These are phyloP conservation scores for Aspergillus amoenus DNA, from an alignment of 2,329 filamentous ascomycete genomes.

Conservation along the genomic window DNA sequence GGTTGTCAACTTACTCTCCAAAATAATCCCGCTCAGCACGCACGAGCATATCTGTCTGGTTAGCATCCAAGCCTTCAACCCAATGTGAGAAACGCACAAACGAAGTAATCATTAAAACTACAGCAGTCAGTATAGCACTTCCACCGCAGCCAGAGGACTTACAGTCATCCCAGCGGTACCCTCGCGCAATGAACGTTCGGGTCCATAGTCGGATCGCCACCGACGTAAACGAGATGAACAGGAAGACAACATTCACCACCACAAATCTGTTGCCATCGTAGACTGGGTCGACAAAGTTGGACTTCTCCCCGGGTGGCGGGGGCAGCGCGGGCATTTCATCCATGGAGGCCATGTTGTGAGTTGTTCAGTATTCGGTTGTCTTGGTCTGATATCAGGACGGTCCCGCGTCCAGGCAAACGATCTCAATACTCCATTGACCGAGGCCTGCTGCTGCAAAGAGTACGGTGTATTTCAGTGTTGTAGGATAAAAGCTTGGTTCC, in stretches of 20 bases:
- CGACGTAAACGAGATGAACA: constrained; percentile 22
- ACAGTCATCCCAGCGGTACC: constrained; percentile 29
- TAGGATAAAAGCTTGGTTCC: not conserved
- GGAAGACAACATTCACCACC: constrained; percentile 29
- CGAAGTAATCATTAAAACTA: constrained; percentile 26
- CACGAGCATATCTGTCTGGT: constrained; percentile 21
- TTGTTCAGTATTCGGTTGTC: not conserved
- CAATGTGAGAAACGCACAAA: constrained; percentile 16
- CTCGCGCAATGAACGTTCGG: constrained; percentile 25
- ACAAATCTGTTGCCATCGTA: constrained; percentile 24
- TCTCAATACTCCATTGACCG: not conserved
- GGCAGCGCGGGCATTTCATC: constrained; percentile 23
- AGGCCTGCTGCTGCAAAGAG: not conserved
- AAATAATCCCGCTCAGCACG: constrained; percentile 22
- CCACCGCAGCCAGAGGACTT: constrained; percentile 6
- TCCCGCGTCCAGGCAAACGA: not conserved
- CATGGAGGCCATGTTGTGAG: constrained; percentile 14
- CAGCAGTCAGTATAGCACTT: not conserved
- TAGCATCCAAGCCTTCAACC: not conserved
- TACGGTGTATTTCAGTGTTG: not conserved
- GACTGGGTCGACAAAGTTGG: constrained; percentile 30
- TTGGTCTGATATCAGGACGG: not conserved
- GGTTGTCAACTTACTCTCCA: constrained; percentile 22
- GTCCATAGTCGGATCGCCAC: constrained; percentile 27
- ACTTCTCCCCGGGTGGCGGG: constrained; percentile 25